Base-by-base conservation (phyloP, 352 stramenopile genomes). In the Pythium apleroticum region DNA sequence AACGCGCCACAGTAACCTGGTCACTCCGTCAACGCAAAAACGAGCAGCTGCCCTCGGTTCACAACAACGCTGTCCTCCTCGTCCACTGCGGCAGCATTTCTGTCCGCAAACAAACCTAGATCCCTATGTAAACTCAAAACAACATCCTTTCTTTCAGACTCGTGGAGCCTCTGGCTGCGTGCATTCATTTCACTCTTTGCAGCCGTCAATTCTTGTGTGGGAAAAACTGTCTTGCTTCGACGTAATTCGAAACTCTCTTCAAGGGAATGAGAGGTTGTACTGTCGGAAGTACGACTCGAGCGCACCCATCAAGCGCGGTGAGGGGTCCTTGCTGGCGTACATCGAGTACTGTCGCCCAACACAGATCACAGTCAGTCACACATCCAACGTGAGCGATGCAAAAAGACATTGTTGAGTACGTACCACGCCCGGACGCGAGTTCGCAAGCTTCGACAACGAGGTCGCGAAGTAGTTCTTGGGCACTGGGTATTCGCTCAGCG, bases 1-100 rank as follows among this genome's bases (percentile, higher is more conserved):
- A 95, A 95, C 75, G 84, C 84, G 49, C 80, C 82, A 48, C 84
- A 95, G 74, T 92, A 90, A 80, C 63, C 37, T 3, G 57, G 48
- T 30, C 27, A 4, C 31, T 17, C 33, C 15, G 2, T 39, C 9
- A 39, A 48, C 17, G 39, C 39, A 17, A 48, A 48, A 24, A 49
- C 19, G 41, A 49, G 41, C 27, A 25, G 41, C 41, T 20, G 27
- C 43, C 20, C 27, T 58, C 50, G 41, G 19, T 35, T 20, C 35
- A 57, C 22, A n/a, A n/a, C n/a, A n/a, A n/a, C 46, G 39, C 19
- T 24, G 52, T 33, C 48, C 60, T 58, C n/a, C 10, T 60, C 49
- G 27, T 55, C 61, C 43, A 20, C 0, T 60, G 65, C 41, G 27
- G 55, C 59, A 56, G 52, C 64, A n/a, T 39, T 24, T 68, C 63